Evolutionary conservation across 2,329 filamentous ascomycete species (phyloP).

Genomic region (Arthroderma sp.): DNA sequence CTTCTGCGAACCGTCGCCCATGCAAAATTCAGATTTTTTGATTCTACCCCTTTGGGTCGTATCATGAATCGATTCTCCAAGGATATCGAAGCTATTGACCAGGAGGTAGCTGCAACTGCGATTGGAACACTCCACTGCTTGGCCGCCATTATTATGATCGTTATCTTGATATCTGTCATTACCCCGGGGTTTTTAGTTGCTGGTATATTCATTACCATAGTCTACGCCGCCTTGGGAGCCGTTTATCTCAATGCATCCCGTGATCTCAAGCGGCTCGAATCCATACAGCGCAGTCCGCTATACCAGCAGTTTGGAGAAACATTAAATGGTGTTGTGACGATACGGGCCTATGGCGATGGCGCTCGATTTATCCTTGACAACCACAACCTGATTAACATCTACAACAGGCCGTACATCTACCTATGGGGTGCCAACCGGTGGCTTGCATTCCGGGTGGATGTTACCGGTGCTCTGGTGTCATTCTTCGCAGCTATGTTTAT

Average conservation of each 20-base stretch:
- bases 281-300: constrained; percentile 80
- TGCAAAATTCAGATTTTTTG: constrained; percentile 95
- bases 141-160: constrained; percentile 65
- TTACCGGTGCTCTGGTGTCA: constrained; percentile 77
- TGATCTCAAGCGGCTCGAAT: constrained; percentile 89
- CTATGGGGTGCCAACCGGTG: constrained; percentile 95
- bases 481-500: constrained; percentile 93
- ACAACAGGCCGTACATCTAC: constrained; percentile 88
- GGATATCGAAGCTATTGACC: constrained; percentile 86
- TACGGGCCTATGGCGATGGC: constrained; percentile 90
- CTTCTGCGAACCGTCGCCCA: constrained; percentile 69
- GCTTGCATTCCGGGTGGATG: constrained; percentile 84
- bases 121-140: constrained; percentile 59
- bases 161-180: constrained; percentile 73
- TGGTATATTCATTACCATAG: constrained; percentile 64
- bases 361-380: constrained; percentile 89
- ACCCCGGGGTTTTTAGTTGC: constrained; percentile 86
- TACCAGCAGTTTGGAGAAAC: constrained; percentile 99
- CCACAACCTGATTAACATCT: constrained; percentile 71
- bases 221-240: constrained; percentile 71
- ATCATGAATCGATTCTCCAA: constrained; percentile 99
- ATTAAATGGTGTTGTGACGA: constrained; percentile 84
- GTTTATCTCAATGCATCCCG: constrained; percentile 90
- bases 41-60: constrained; percentile 86
- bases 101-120: constrained; percentile 86